Evolutionary conservation across 1,284 basidiomycete genomes (phyloP).

Genomic region (Rhizoctonia solani): DNA sequence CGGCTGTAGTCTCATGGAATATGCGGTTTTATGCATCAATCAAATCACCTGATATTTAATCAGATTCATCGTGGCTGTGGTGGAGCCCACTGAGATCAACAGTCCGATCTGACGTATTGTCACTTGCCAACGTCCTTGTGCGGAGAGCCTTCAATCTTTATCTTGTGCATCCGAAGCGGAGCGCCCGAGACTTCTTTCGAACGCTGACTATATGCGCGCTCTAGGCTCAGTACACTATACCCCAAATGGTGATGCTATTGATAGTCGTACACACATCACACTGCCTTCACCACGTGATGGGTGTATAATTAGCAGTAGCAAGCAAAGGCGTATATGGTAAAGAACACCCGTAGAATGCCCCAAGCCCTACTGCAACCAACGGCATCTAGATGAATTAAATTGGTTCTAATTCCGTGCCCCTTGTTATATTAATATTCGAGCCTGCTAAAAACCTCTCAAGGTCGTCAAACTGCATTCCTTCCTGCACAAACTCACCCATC

Average conservation of each 20-base stretch:
- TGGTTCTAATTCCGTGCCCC: not conserved
- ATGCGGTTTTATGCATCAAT: constrained; percentile 15
- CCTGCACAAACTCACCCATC: constrained; percentile 22
- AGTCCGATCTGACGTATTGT: not conserved
- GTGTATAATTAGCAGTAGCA: not conserved
- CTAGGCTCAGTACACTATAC: no score
- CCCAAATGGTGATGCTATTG: no score
- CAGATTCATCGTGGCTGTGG: not conserved
- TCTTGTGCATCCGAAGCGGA: no score
- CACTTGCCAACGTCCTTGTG: no score
- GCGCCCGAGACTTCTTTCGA: no score
- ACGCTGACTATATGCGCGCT: no score
- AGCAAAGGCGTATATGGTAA: not conserved
- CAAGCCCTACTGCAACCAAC: not conserved
- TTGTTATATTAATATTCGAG: not conserved
- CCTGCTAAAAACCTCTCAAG: no score
- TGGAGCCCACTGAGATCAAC: not conserved
- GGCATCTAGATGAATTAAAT: not conserved
- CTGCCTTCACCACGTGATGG: no score
- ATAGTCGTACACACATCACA: no score
- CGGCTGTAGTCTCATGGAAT: constrained; percentile 28
- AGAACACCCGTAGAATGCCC: not conserved
- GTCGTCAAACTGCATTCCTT: constrained; percentile 5
- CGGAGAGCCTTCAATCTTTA: no score
- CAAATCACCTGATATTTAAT: constrained; percentile 7